Conservation (phyloP, 2,329 filamentous ascomycete genomes). For the Colletotrichum gigasporum region DNA sequence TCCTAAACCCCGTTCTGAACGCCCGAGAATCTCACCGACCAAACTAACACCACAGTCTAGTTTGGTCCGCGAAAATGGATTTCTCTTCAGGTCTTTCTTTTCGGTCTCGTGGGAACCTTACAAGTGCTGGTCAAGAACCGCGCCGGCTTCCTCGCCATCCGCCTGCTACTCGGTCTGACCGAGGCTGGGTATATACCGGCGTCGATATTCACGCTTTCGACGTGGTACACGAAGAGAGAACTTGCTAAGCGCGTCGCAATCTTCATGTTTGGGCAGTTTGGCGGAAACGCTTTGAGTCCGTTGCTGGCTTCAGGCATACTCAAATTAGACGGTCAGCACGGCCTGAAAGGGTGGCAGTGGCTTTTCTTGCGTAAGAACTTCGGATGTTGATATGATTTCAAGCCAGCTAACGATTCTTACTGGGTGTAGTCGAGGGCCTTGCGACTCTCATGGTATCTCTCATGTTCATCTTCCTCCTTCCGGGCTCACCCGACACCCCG, state of each 20-base stretch:
- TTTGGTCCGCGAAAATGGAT: slow-evolving; percentile 59
- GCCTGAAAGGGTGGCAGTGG: slow-evolving; percentile 60
- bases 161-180: slow-evolving; percentile 55
- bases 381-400: no score
- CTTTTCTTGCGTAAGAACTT: slow-evolving; percentile 53
- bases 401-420: neutral
- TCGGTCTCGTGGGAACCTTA: slow-evolving; percentile 55
- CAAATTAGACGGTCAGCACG: slow-evolving; percentile 50
- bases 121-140: slow-evolving; percentile 53
- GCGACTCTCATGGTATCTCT: slow-evolving; percentile 52
- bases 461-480: slow-evolving; percentile 51
- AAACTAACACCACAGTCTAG: slow-evolving; percentile 34
- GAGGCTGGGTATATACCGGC: slow-evolving; percentile 64
- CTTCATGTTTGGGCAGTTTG: slow-evolving; percentile 64
- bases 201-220: slow-evolving; percentile 59
- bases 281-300: slow-evolving; percentile 58
- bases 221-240: slow-evolving; percentile 58
- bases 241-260: slow-evolving; percentile 57
- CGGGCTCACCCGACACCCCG: slow-evolving; percentile 52
- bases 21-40: neutral
- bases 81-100: slow-evolving; percentile 56
- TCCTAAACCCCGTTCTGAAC: neutral
- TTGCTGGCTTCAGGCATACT: slow-evolving; percentile 58
- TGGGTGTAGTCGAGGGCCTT: slow-evolving; percentile 50
- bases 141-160: slow-evolving; percentile 53